Evolutionary conservation across 208 protist species (phyloP), one percentile per base, ranked within the genome.

Genomic region (Crithidia bombi): DNA sequence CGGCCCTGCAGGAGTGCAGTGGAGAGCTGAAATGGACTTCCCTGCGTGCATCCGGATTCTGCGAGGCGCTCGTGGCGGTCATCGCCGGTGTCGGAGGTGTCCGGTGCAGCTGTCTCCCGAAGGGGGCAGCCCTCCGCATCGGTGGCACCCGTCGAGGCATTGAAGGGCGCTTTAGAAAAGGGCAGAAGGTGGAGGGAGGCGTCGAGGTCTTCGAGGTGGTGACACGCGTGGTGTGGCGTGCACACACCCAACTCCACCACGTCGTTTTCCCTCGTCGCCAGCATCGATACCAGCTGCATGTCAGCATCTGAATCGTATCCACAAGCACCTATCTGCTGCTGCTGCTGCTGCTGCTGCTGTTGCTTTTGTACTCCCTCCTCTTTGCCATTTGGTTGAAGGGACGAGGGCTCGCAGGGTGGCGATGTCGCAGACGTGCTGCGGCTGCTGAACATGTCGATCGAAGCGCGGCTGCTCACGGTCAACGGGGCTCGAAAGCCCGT

Each of bases 1-100:
- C 55, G 38, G 21, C 38, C 19, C 55, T 62, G 55, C 55, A 47
- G 55, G 12, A 62, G 55, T 25, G 55, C 26, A 35, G 33, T 62
- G 38, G 55, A 62, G 15, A 62, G 55, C 38, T 47, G 14, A n/a
- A 47, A 15, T 21, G 55, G 55, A 33, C 55, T n/a, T n/a, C n/a
- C n/a, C n/a, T n/a, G n/a, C n/a, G n/a, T n/a, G n/a, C n/a, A n/a
- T n/a, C n/a, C n/a, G n/a, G n/a, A n/a, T n/a, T 44, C 55, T 49
- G 12, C 17, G 54, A 23, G 14, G 5, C 17, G 26, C n/a, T 28
- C 21, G n/a, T 2, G 6, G 21, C 21, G 14, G 6, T 51, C n/a
- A n/a, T n/a, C n/a, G n/a, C n/a, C n/a, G n/a, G n/a, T n/a, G n/a
- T n/a, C n/a, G n/a, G n/a, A n/a, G n/a, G n/a, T n/a, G n/a, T n/a